phyloP scores from a whole-genome alignment of 2,329 filamentous ascomycete genomes.

The Trichoderma sp. region DNA sequence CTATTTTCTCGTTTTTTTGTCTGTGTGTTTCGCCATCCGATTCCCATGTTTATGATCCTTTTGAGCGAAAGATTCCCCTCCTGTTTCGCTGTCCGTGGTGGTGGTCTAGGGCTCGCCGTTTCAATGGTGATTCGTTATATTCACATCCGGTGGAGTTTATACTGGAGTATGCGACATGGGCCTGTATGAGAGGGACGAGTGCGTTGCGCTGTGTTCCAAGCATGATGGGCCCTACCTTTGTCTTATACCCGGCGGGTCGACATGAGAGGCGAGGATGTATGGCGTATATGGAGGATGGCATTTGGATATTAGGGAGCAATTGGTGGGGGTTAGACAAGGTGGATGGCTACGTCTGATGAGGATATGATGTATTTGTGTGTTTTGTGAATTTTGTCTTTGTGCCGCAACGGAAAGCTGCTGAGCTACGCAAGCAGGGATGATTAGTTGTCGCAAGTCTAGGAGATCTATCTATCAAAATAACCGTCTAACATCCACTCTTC shows the following conservation, averaged over 20 bases:
- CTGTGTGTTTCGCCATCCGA: neutral
- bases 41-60: neutral
- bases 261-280: neutral
- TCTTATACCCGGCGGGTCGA: neutral
- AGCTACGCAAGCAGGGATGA: constrained; percentile 18
- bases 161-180: constrained; percentile 29
- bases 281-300: constrained; percentile 23
- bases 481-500: neutral
- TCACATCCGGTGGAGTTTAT: constrained; percentile 19
- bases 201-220: constrained; percentile 19
- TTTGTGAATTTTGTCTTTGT: neutral
- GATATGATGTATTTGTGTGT: constrained; percentile 2
- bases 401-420: constrained; percentile 22
- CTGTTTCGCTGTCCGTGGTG: constrained; percentile 10
- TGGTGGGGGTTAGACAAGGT: constrained; percentile 23
- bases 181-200: constrained; percentile 25
- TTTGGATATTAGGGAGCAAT: constrained; percentile 20
- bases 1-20: neutral
- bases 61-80: constrained; percentile 17
- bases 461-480: neutral
- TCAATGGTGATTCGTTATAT: constrained; percentile 4
- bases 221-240: neutral
- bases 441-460: constrained; percentile 20
- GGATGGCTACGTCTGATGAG: constrained; percentile 10
- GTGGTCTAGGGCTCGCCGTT: neutral